Percentiles rank a stretch among this genome's conserved stretches.
Conservation (phyloP, 306 rosid species). For the Quercus robur region DNA sequence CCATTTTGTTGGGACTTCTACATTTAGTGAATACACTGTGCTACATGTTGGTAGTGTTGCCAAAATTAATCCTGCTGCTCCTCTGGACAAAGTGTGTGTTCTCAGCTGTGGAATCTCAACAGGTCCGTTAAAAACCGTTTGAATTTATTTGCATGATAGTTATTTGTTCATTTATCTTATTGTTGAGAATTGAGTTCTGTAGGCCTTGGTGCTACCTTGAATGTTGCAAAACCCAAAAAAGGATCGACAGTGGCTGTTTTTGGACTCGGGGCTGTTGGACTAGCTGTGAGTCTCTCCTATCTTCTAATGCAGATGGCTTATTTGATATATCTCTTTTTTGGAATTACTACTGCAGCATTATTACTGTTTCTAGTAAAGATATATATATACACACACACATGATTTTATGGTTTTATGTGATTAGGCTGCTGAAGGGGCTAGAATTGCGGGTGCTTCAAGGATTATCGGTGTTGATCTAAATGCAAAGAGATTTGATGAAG, state of each 20-base stretch:
- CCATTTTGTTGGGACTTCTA: conserved; percentile 88
- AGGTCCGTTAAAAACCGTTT: conserved; percentile 29
- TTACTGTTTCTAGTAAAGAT: no score
- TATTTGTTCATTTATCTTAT: no score
- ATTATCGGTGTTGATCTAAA: conserved; percentile 82
- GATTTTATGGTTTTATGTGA: not conserved
- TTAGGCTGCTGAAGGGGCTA: conserved; percentile 89
- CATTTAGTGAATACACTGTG: conserved; percentile 84
- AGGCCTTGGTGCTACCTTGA: conserved; percentile 86
- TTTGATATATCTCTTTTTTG: no score
- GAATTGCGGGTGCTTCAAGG: conserved; percentile 67
- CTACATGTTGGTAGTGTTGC: conserved; percentile 70
- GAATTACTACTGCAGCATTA: no score
- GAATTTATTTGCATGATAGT: no score
- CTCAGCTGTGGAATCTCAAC: conserved; percentile 93
- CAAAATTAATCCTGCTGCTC: conserved; percentile 80
- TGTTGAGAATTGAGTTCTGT: not conserved
- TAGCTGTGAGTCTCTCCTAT: conserved; percentile 53
- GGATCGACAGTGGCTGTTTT: conserved; percentile 78
- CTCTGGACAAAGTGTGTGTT: conserved; percentile 83
- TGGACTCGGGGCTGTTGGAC: conserved; percentile 94
- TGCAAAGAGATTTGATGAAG: conserved; percentile 65
- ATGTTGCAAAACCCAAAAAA: conserved; percentile 80
- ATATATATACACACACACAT: not conserved
- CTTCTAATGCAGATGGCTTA: no score